A percentile compares a stretch with the other conserved stretches of the same genome.
Conservation (phyloP, 139 green algal genomes). For the Nannochloris sp. region DNA sequence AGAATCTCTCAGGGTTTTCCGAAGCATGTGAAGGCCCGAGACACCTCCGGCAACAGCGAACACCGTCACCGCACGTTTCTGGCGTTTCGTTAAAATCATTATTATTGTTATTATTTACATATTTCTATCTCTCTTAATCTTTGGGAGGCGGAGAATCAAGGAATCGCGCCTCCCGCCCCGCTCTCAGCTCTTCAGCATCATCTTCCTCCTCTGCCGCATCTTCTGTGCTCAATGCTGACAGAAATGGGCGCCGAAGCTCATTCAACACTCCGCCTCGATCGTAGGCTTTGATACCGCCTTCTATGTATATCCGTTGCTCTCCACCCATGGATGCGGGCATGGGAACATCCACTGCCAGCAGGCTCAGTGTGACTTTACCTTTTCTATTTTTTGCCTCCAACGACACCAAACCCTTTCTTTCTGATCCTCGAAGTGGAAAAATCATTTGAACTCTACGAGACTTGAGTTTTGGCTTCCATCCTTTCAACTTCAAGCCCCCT, state of each 20-base stretch:
- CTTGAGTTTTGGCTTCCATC: slow-evolving; percentile 27
- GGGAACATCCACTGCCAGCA: slow-evolving; percentile 62
- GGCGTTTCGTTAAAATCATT: neutral
- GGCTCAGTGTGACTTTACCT: slow-evolving; percentile 65
- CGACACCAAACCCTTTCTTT: slow-evolving; percentile 61
- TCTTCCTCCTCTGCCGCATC: slow-evolving; percentile 10
- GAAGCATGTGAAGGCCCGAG: slow-evolving; percentile 3
- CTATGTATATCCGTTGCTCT: slow-evolving; percentile 51
- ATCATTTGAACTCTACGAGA: slow-evolving; percentile 65
- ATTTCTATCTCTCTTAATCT: neutral
- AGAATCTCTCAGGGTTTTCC: neutral
- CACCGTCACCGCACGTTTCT: neutral
- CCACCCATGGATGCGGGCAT: slow-evolving; percentile 14
- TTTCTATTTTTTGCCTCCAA: slow-evolving; percentile 64
- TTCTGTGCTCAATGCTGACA: slow-evolving; percentile 1
- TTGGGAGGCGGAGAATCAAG: neutral
- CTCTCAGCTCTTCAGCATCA: slow-evolving; percentile 1
- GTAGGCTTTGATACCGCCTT: slow-evolving; percentile 50
- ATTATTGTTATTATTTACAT: too few relatives aligned
- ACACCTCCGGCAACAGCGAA: slow-evolving; percentile 1
- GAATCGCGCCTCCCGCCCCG: neutral
- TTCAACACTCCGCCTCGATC: slow-evolving; percentile 39
- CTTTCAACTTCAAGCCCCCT: slow-evolving; percentile 44
- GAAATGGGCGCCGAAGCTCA: slow-evolving; percentile 57
- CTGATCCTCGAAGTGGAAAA: slow-evolving; percentile 54